Percentiles rank a stretch among this genome's conserved stretches.
phyloP scores from a whole-genome alignment of 2,329 filamentous ascomycete species.

The Pyricularia sp. region DNA sequence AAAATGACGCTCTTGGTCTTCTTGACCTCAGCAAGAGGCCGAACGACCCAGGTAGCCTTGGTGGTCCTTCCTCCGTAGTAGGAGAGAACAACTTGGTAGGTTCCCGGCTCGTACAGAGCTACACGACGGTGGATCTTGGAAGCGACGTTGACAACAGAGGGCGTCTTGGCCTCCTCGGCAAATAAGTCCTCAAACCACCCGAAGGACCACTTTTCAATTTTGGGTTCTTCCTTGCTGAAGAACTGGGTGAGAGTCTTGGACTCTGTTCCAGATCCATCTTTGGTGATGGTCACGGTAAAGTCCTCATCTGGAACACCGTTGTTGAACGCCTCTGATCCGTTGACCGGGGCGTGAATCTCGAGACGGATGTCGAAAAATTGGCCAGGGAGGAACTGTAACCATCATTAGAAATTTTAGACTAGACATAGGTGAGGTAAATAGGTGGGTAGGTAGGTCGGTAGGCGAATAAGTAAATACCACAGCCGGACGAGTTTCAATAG shows the following conservation, averaged over 20 bases:
- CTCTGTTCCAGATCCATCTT: conserved; percentile 34
- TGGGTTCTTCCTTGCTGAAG: conserved; percentile 47
- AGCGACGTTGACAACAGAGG: conserved; percentile 66
- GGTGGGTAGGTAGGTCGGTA: too few relatives aligned
- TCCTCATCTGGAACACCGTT: conserved; percentile 55
- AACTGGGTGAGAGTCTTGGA: conserved; percentile 49
- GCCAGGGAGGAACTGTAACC: conserved; percentile 57
- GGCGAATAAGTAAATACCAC: too few relatives aligned
- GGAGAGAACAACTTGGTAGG: conserved; percentile 61
- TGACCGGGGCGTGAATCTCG: conserved; percentile 69
- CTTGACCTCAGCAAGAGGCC: conserved; percentile 53
- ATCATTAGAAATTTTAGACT: not conserved
- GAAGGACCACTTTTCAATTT: conserved; percentile 71
- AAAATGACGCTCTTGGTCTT: conserved; percentile 77
- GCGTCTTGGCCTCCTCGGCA: conserved; percentile 54
- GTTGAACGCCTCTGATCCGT: conserved; percentile 67
- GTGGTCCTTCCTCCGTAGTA: conserved; percentile 57
- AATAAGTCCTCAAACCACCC: conserved; percentile 79
- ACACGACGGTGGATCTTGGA: conserved; percentile 67
- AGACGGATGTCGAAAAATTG: conserved; percentile 84
- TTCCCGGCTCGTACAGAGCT: conserved; percentile 64
- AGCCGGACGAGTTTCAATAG: too few relatives aligned
- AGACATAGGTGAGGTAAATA: too few relatives aligned
- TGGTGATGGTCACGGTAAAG: conserved; percentile 63
- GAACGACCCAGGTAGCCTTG: conserved; percentile 68